phyloP scores from a whole-genome alignment of 352 stramenopile species.

The Pythium chondricola region DNA sequence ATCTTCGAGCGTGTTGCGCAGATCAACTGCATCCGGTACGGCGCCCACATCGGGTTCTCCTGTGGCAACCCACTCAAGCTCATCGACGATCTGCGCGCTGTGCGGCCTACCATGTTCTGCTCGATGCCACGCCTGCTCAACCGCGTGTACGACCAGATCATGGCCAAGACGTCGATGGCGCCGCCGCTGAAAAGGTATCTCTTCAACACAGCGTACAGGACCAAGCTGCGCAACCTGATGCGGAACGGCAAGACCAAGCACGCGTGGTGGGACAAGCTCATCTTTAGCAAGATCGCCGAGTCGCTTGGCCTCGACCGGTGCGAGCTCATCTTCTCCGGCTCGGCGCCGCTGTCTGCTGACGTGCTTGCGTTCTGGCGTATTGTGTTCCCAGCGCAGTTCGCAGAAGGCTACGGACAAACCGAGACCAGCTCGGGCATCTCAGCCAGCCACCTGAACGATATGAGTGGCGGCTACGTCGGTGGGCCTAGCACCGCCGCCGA shows the following conservation, averaged over 20 bases:
- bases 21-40: constrained; percentile 52
- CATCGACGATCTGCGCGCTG: constrained; percentile 88
- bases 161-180: constrained; percentile 56
- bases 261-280: constrained; percentile 89
- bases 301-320: constrained; percentile 84
- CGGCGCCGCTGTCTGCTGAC: constrained; percentile 88
- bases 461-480: constrained; percentile 88
- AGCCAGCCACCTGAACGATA: constrained; percentile 31
- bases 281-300: constrained; percentile 93
- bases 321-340: constrained; percentile 91
- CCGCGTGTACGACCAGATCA: constrained; percentile 94
- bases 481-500: constrained; percentile 80
- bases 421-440: constrained; percentile 90
- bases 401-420: constrained; percentile 96
- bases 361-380: constrained; percentile 95
- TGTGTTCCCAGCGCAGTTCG: constrained; percentile 78
- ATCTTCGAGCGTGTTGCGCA: constrained; percentile 90
- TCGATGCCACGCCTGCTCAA: constrained; percentile 94
- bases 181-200: constrained; percentile 73
- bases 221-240: constrained; percentile 59
- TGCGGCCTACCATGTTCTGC: constrained; percentile 90
- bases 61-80: constrained; percentile 86
- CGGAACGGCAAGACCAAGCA: constrained; percentile 45
- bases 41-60: constrained; percentile 90
- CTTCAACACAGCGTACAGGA: constrained; percentile 65